Evolutionary conservation across 495 filamentous ascomycete species (phyloP).

Genomic region (Podospora pseudoanserina): DNA sequence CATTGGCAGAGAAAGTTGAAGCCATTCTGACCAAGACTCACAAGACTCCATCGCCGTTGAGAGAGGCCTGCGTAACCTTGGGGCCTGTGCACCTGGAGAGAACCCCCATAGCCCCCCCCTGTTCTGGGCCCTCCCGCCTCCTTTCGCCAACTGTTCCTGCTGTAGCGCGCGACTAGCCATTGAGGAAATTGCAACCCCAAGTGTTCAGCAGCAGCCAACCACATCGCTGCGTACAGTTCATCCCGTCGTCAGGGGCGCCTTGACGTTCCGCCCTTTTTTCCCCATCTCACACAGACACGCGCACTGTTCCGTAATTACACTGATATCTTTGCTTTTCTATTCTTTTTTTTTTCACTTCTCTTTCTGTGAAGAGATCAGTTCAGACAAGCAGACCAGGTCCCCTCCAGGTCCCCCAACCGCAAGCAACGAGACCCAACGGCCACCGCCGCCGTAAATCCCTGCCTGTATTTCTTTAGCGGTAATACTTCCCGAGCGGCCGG

Average conservation of each 20-base stretch:
- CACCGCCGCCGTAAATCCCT: neutral
- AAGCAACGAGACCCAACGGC: neutral
- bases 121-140: slow-evolving; percentile 6
- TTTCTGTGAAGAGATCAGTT: neutral
- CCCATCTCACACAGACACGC: neutral
- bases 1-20: neutral
- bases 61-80: neutral
- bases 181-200: slow-evolving; percentile 25
- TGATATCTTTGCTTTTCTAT: neutral
- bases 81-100: slow-evolving; percentile 2
- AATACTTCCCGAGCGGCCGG: slow-evolving; percentile 4
- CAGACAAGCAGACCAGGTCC: neutral
- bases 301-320: neutral
- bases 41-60: neutral
- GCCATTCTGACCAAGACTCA: neutral
- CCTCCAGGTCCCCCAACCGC: neutral
- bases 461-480: neutral
- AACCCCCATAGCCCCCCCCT: neutral
- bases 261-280: neutral
- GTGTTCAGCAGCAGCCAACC: neutral
- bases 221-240: neutral
- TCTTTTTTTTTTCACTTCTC: slow-evolving; percentile 1
- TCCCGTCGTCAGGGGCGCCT: slow-evolving; percentile 12
- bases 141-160: slow-evolving; percentile 26
- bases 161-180: slow-evolving; percentile 35